Conservation (phyloP, 441 rosid species). For the Raphanus hybrid region DNA sequence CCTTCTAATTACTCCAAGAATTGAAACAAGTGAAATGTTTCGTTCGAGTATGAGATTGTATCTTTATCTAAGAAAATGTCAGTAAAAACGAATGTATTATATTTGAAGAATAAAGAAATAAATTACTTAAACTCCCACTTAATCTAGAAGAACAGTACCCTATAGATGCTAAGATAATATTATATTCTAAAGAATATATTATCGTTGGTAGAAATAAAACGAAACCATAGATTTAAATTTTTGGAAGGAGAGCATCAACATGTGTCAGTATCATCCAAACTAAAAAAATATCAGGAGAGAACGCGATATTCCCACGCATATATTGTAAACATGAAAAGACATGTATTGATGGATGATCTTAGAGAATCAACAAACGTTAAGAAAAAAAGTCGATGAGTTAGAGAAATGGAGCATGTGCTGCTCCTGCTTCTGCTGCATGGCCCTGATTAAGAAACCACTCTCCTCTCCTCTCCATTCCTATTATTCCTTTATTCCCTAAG, state of each 20-base stretch:
- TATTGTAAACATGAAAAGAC: constrained; percentile 36
- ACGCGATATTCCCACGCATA: constrained; percentile 47
- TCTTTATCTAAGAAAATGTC: constrained; percentile 2
- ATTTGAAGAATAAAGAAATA: constrained; percentile 1
- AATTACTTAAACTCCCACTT: constrained; percentile 11
- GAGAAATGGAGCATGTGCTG: constrained; percentile 43
- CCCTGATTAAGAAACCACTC: constrained; percentile 41
- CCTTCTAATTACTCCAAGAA: not conserved
- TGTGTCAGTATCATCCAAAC: constrained; percentile 39
- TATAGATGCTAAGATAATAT: constrained; percentile 31
- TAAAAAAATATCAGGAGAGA: constrained; percentile 40
- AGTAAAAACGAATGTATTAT: constrained; percentile 8
- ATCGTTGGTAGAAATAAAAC: constrained; percentile 39
- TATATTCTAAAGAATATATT: constrained; percentile 34
- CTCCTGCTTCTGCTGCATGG: constrained; percentile 42
- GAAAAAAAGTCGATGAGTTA: constrained; percentile 29
- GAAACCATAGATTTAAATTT: constrained; percentile 23
- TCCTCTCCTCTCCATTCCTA: constrained; percentile 27
- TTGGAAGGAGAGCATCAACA: constrained; percentile 17
- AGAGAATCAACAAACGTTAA: constrained; percentile 33
- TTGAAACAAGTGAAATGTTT: constrained; percentile 15
- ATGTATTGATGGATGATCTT: constrained; percentile 36
- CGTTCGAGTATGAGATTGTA: not conserved
- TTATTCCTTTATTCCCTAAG: constrained; percentile 36
- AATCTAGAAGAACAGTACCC: constrained; percentile 31